phyloP scores from a whole-genome alignment of 345 rosid species.

The Aquilaria yunnanensis region DNA sequence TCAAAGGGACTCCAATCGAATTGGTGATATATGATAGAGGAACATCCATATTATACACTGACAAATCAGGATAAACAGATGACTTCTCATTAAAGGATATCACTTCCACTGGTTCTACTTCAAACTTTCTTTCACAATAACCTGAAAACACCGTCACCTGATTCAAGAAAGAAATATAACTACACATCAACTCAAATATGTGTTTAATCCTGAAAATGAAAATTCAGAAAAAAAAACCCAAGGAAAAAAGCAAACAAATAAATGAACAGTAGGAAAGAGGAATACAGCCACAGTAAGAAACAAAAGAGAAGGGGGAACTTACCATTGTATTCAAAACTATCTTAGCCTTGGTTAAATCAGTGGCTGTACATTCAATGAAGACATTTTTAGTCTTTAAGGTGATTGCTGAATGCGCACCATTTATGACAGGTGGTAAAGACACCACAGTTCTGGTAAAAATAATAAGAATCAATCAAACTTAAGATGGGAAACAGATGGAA shows the following conservation, averaged over 20 bases:
- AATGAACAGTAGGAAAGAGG: neutral
- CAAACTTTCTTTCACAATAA: conserved; percentile 69
- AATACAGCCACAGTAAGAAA: neutral
- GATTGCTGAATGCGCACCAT: conserved; percentile 94
- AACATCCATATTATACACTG: conserved; percentile 71
- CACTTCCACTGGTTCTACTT: conserved; percentile 93
- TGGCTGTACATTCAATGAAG: conserved; percentile 93
- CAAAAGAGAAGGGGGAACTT: conserved; percentile 6
- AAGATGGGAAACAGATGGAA: no score
- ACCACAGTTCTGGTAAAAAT: conserved; percentile 65
- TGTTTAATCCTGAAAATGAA: no score
- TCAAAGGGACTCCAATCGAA: conserved; percentile 68
- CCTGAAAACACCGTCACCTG: conserved; percentile 76
- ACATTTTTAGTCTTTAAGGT: conserved; percentile 87
- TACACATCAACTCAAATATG: neutral
- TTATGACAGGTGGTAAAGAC: conserved; percentile 90
- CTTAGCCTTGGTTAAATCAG: conserved; percentile 91
- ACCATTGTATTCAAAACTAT: conserved; percentile 92
- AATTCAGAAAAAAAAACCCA: conserved; percentile 1
- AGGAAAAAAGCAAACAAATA: conserved; percentile 8
- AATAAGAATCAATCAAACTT: neutral
- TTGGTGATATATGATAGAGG: conserved; percentile 69
- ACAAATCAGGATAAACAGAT: conserved; percentile 63
- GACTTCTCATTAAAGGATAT: conserved; percentile 55
- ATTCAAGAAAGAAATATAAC: conserved; percentile 15